Evolutionary conservation across 129 eudicot genomes (phyloP).

Genomic region (Flaveria linearis): DNA sequence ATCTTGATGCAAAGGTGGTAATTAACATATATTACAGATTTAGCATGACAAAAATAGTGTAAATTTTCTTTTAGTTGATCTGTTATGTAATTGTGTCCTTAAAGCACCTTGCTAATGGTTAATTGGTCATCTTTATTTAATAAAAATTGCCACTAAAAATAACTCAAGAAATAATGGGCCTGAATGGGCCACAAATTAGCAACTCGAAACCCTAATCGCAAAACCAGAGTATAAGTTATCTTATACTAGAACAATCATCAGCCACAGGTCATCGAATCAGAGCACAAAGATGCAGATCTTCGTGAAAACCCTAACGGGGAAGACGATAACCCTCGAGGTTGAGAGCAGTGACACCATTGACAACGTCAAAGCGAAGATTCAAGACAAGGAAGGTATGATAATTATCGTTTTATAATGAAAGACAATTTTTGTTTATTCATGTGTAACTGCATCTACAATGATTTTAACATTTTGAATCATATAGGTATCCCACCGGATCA

Average conservation of each 20-base stretch:
- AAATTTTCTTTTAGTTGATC: too few relatives aligned
- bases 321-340: slow-evolving; percentile 43
- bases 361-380: slow-evolving; percentile 62
- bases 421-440: neutral
- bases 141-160: too few relatives aligned
- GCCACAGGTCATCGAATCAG: too few relatives aligned
- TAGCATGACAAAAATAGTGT: too few relatives aligned
- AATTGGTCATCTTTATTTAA: too few relatives aligned
- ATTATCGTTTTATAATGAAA: neutral
- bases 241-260: neutral
- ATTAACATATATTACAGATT: too few relatives aligned
- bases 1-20: too few relatives aligned
- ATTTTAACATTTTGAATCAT: neutral
- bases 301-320: slow-evolving; percentile 64
- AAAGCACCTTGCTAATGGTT: too few relatives aligned
- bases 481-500: slow-evolving; percentile 54
- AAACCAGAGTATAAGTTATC: slow-evolving; percentile 1
- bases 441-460: neutral
- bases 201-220: slow-evolving; percentile 11
- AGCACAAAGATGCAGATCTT: slow-evolving; percentile 53
- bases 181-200: slow-evolving; percentile 8
- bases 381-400: slow-evolving; percentile 54
- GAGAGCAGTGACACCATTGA: slow-evolving; percentile 58
- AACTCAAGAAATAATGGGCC: too few relatives aligned
- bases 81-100: too few relatives aligned